Evolutionary conservation across 2,329 filamentous ascomycete species (phyloP), one percentile per base, ranked within the genome.

Genomic region (Sarocladium oryzae): DNA sequence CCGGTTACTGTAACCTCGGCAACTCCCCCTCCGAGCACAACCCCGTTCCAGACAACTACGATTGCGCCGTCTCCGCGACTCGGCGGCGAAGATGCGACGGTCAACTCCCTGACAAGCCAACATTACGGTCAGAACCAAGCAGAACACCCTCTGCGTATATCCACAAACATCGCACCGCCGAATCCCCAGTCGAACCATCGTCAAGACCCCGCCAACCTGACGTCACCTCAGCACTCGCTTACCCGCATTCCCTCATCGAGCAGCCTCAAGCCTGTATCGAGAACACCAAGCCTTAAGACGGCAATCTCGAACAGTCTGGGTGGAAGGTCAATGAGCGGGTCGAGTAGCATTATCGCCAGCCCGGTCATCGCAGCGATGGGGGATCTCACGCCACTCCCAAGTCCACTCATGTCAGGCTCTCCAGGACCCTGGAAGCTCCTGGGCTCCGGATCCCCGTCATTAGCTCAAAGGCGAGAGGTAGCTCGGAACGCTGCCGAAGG

Each of bases 381-480:
- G 55, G 85, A 89, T 63, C 71, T 93, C 55, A 92, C 88, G 3
- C 88, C 88, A 51, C 70, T 93, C 30, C 88, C 88, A 2, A 92
- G 88, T 20, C 88, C 88, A 3, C 74, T 91, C 41, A 75, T 86
- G 59, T 75, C 75, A 4, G 73, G 72, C 56, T 86, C 84, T 1
- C 80, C 83, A 11, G 82, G 84, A 23, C 82, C 84, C 20, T 84
- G 84, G 84, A 82, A 75, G 64, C 74, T 72, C 62, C 66, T 82
- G 52, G 65, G 66, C 51, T 66, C 70, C 28, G 70, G 73, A 46
- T 74, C 73, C 28, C 66, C 67, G 48, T 84, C 74, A 46, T 20
- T 48, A 21, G 43, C 43, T 5, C 46, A 49, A 37, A 49, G 46
- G 20, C 11, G 43, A 48, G 43, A 48, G n/a, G 43, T 48, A 11